Base-by-base conservation (phyloP, 179 eudicot genomes). In the Camellia oleifera region DNA sequence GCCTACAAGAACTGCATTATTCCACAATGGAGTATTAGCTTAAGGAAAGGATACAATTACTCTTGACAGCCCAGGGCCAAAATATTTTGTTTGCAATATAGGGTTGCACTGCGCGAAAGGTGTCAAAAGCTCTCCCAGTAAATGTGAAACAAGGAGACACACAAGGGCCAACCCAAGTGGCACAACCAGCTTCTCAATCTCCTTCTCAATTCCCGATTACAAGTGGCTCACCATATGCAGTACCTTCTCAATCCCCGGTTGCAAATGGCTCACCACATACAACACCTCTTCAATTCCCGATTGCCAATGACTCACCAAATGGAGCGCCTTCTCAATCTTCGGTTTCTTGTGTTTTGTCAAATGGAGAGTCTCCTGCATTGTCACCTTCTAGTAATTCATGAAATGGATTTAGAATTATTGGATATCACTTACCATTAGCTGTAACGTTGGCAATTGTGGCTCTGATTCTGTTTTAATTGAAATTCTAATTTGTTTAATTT, bases 41-140 rank as follows among this genome's bases (percentile, higher is more conserved):
- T 32, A 1, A 32, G 32, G 81, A 71, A 17, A 11, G 12, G 81
- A 70, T n/a, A 20, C 3, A 4, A 20, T 72, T n/a, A 58, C 70
- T 20, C 69, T 79, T 40, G 77, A 79, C 5, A 57, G 20, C 58
- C 76, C 61, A 2, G 81, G 81, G 23, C 66, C 67, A n/a, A 60
- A 62, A 62, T 71, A 62, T 7, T 79, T 44, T 12, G 0, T 71
- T 12, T 71, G 76, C 13, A 62, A 70, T 5, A 32, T 79, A 5
- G 77, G 58, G 26, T 4, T 20, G 7, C 81, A 61, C 15, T 79
- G 77, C 60, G 18, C 2, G 56, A 70, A 70, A 58, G 13, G 14
- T 9, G 46, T 14, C 81, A 79, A 26, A 79, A 79, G 48, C 69
- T 71, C 52, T 13, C 42, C 4, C 26, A 26, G n/a, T 78, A 7